Percentiles rank a stretch among this genome's conserved stretches.
These are phyloP conservation scores for Cyberlindnera xishuangbannaensis DNA, from an alignment of 805 yeast species.

Conservation along the genomic window DNA sequence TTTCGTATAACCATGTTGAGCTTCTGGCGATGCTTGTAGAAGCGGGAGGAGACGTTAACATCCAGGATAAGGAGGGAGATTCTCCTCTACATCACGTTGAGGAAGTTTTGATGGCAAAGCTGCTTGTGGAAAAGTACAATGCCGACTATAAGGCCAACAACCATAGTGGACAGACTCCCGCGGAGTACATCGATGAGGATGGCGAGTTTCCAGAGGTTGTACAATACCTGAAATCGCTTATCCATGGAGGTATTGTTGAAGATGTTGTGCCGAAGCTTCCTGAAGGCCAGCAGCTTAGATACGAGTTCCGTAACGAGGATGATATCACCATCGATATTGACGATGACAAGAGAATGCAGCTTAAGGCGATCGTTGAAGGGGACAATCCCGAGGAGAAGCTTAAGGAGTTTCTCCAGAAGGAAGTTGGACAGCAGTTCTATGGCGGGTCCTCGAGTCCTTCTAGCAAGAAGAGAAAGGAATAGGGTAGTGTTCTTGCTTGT, in stretches of 20 bases:
- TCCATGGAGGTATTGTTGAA: constrained; percentile 22
- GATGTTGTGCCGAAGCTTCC: constrained; percentile 25
- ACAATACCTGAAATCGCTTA: constrained; percentile 47
- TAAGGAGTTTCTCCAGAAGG: constrained; percentile 58
- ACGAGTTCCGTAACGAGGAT: constrained; percentile 44
- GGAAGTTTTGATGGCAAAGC: constrained; percentile 55
- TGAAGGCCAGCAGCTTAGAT: constrained; percentile 43
- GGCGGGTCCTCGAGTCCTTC: constrained; percentile 21
- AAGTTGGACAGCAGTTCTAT: constrained; percentile 52
- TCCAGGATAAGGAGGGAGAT: constrained; percentile 86
- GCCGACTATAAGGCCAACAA: constrained; percentile 66
- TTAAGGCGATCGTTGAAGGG: constrained; percentile 69
- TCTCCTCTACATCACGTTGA: constrained; percentile 93
- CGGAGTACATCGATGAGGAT: constrained; percentile 73
- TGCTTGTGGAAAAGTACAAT: constrained; percentile 66
- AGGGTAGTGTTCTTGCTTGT: too few relatives aligned
- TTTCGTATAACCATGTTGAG: constrained; percentile 80
- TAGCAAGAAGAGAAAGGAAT: constrained; percentile 33
- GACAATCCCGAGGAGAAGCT: constrained; percentile 79
- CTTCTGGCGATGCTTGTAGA: constrained; percentile 52
- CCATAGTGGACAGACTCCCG: constrained; percentile 69
- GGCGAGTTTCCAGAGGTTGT: constrained; percentile 79
- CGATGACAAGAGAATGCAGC: constrained; percentile 51
- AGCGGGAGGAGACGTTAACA: constrained; percentile 73
- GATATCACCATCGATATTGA: constrained; percentile 40